Evolutionary conservation across 106 monocot species (phyloP).

Genomic region (Dendrobium huoshanense): DNA sequence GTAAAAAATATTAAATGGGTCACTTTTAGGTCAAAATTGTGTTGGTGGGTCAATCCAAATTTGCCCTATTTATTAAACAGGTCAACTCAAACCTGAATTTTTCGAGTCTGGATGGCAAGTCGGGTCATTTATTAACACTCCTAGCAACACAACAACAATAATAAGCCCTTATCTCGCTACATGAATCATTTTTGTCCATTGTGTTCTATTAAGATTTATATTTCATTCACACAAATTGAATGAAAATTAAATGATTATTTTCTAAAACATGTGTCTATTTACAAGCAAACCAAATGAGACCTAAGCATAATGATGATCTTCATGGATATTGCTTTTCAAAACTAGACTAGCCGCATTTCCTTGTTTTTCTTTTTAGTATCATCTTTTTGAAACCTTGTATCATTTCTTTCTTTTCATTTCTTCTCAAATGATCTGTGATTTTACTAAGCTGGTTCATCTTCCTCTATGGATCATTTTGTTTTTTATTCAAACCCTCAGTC

Average conservation of each 20-base stretch:
- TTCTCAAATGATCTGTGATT: not conserved
- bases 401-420: not conserved
- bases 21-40: too few species aligned
- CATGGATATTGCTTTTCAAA: not conserved
- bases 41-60: too few species aligned
- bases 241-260: not conserved
- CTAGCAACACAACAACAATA: too few species aligned
- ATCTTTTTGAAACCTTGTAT: not conserved
- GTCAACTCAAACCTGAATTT: too few species aligned
- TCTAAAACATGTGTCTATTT: not conserved
- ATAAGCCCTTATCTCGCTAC: too few species aligned
- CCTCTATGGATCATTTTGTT: not conserved
- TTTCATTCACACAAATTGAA: not conserved
- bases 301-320: slow-evolving; percentile 1
- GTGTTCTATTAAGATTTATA: too few species aligned
- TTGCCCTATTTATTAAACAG: too few species aligned
- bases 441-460: not conserved
- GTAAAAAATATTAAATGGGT: too few species aligned
- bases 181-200: too few species aligned
- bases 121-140: too few species aligned
- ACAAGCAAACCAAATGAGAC: not conserved
- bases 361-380: not conserved
- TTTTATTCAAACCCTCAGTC: not conserved
- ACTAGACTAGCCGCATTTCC: not conserved
- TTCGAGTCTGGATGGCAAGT: too few species aligned